Evolutionary conservation across 2,329 filamentous ascomycete species (phyloP).

Genomic region (Neonectria ditissima): DNA sequence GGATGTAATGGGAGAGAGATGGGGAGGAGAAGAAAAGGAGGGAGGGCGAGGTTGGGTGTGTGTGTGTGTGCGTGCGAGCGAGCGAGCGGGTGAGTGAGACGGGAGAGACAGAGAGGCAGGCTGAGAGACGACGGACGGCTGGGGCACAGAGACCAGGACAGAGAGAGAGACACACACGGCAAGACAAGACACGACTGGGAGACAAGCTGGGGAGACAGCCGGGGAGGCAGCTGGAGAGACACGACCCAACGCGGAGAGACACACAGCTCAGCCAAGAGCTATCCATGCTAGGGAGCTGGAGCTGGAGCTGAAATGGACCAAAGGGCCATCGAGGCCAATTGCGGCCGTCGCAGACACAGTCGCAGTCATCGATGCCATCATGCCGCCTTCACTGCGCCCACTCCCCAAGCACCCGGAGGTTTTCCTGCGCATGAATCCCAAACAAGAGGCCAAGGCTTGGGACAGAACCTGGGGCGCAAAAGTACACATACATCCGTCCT

Average conservation of each 20-base stretch:
- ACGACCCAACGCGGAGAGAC: too few relatives aligned
- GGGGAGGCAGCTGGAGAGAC: constrained; percentile 9
- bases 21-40: constrained; percentile 8
- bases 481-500: neutral
- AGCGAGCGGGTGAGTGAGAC: neutral
- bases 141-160: too few relatives aligned
- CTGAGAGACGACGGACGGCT: too few relatives aligned
- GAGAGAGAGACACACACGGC: constrained; percentile 10
- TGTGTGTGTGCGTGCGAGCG: too few relatives aligned
- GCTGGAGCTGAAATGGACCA: constrained; percentile 1
- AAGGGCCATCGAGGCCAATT: constrained; percentile 17
- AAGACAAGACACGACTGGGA: constrained; percentile 9
- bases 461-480: too few relatives aligned
- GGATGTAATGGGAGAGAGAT: constrained; percentile 8
- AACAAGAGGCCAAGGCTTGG: neutral
- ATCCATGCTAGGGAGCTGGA: constrained; percentile 5
- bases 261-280: constrained; percentile 1
- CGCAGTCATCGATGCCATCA: constrained; percentile 25
- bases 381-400: constrained; percentile 24
- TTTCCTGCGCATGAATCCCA: neutral
- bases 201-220: neutral
- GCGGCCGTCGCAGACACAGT: constrained; percentile 6
- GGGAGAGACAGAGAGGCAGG: constrained; percentile 12
- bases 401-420: constrained; percentile 21
- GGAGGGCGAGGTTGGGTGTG: neutral